These are phyloP conservation scores for Saccharum spontaneum DNA, from an alignment of 176 grass and related monocot genomes.

Conservation along the genomic window DNA sequence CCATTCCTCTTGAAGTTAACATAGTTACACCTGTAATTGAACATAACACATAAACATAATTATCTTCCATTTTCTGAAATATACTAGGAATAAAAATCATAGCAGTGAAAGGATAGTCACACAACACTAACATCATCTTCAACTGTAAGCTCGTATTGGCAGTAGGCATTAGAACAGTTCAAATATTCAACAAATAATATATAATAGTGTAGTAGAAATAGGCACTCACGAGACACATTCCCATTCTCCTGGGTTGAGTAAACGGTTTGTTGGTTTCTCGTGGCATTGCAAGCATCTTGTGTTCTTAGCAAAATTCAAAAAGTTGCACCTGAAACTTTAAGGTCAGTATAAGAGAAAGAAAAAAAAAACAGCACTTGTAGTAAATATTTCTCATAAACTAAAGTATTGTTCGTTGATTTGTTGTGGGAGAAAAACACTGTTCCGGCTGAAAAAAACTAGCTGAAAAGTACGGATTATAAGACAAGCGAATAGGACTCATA, in stretches of 20 bases:
- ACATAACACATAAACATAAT: slow-evolving; percentile 16
- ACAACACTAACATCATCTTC: background rate
- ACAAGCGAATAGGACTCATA: background rate
- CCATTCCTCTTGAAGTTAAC: slow-evolving; percentile 88
- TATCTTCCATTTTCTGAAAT: slow-evolving; percentile 22
- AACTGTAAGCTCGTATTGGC: background rate
- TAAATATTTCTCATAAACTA: slow-evolving; percentile 9
- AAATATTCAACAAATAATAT: background rate
- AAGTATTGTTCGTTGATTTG: too few relatives aligned
- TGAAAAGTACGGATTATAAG: too few relatives aligned
- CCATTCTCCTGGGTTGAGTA: slow-evolving; percentile 86
- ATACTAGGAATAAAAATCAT: slow-evolving; percentile 13
- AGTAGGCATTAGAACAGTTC: slow-evolving; percentile 18
- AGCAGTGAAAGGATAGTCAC: background rate
- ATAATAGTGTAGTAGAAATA: slow-evolving; percentile 18
- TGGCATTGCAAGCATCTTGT: slow-evolving; percentile 87
- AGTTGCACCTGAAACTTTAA: slow-evolving; percentile 79
- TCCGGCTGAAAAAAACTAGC: too few relatives aligned
- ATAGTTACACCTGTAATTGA: slow-evolving; percentile 81
- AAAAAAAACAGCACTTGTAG: background rate
- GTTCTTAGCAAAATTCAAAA: slow-evolving; percentile 98
- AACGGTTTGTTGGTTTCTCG: slow-evolving; percentile 76
- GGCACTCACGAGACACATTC: slow-evolving; percentile 77
- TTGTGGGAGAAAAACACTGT: too few relatives aligned
- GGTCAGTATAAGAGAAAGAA: slow-evolving; percentile 21